These are phyloP conservation scores for Aristolochia contorta DNA, from an alignment of 164 flowering plant genomes.

Conservation along the genomic window DNA sequence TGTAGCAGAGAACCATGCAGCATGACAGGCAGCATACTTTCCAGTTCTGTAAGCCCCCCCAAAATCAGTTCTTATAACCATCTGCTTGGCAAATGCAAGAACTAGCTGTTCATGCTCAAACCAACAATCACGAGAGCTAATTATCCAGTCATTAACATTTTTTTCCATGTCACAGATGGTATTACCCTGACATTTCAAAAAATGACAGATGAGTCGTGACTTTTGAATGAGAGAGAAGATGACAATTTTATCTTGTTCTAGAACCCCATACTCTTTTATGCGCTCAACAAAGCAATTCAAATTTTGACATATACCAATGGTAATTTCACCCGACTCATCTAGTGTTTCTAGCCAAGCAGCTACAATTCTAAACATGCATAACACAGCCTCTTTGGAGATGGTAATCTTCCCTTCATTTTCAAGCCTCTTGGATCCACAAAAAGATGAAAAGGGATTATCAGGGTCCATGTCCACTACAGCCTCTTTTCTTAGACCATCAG, in stretches of 20 bases:
- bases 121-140: conserved; percentile 13
- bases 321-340: conserved; percentile 22
- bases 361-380: conserved; percentile 29
- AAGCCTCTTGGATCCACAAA: conserved; percentile 6
- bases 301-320: conserved; percentile 21
- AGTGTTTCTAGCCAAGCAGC: conserved; percentile 32
- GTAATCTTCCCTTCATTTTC: conserved; percentile 10
- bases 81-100: conserved; percentile 29
- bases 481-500: not conserved
- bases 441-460: conserved; percentile 5
- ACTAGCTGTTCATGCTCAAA: conserved; percentile 28
- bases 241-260: conserved; percentile 21
- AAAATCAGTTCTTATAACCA: conserved; percentile 24
- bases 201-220: conserved; percentile 19
- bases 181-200: conserved; percentile 4
- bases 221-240: conserved; percentile 30
- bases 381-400: conserved; percentile 23
- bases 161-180: conserved; percentile 7
- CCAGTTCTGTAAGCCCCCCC: conserved; percentile 64
- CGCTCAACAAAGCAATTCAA: conserved; percentile 26
- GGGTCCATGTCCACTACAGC: not conserved
- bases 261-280: conserved; percentile 18
- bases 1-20: conserved; percentile 48
- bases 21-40: conserved; percentile 50
- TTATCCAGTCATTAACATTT: not conserved